Evolutionary conservation across 164 flowering plant genomes (phyloP).

Genomic region (Warburgia ugandensis): DNA sequence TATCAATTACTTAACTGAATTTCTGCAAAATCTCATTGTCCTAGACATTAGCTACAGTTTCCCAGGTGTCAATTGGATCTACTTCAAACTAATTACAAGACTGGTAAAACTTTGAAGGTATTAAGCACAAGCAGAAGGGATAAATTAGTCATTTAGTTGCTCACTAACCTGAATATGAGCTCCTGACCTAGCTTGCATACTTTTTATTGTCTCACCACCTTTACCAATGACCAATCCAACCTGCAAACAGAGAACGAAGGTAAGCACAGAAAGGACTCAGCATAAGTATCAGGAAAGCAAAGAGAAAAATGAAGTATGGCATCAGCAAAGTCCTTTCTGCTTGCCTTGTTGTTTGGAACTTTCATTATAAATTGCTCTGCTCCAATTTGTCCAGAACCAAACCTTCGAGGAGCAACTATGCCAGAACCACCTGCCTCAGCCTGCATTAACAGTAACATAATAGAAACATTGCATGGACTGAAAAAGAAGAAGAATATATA

Average conservation of each 20-base stretch:
- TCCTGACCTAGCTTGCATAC: slow-evolving; percentile 79
- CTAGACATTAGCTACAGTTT: too few relatives aligned
- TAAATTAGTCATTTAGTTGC: too few relatives aligned
- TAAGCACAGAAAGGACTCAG: background rate
- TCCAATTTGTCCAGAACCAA: slow-evolving; percentile 35
- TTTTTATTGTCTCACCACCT: slow-evolving; percentile 93
- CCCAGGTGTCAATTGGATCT: too few relatives aligned
- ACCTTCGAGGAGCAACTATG: slow-evolving; percentile 34
- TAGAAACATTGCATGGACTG: too few relatives aligned
- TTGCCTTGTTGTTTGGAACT: slow-evolving; percentile 76
- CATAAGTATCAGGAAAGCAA: background rate
- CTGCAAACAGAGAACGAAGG: slow-evolving; percentile 25
- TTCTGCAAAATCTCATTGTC: too few relatives aligned
- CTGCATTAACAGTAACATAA: slow-evolving; percentile 30
- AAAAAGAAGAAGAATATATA: too few relatives aligned
- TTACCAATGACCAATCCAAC: slow-evolving; percentile 95
- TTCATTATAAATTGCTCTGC: slow-evolving; percentile 52
- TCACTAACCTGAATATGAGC: slow-evolving; percentile 89
- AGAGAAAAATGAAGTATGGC: too few relatives aligned
- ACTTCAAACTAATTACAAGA: too few relatives aligned
- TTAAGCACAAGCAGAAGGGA: too few relatives aligned
- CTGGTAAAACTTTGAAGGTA: too few relatives aligned
- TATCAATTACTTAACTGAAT: too few relatives aligned
- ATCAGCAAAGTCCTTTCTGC: too few relatives aligned
- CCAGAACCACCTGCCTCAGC: slow-evolving; percentile 82